Conservation (phyloP, 148 eudicot species). For the Rhododendron ferrugineum region DNA sequence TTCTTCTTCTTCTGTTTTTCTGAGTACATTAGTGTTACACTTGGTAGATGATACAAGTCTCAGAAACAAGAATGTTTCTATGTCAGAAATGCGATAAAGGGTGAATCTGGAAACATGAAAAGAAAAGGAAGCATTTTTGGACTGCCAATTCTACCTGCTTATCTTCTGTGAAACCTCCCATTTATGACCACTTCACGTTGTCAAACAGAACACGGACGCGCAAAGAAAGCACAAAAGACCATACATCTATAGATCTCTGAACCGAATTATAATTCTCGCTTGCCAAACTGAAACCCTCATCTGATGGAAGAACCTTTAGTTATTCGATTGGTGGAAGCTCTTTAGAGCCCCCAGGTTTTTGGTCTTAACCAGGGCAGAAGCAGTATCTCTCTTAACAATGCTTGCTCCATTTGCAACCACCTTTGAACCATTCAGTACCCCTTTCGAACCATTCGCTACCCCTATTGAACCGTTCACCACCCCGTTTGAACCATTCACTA, state of each 20-base stretch:
- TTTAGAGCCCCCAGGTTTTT: slow-evolving; percentile 20
- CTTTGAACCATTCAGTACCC: slow-evolving; percentile 48
- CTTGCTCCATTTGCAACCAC: slow-evolving; percentile 45
- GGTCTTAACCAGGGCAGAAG: slow-evolving; percentile 34
- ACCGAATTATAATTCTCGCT: slow-evolving; percentile 72
- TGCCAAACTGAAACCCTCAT: slow-evolving; percentile 95
- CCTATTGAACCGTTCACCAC: slow-evolving; percentile 38
- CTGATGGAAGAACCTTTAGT: slow-evolving; percentile 69
- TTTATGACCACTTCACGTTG: slow-evolving; percentile 84
- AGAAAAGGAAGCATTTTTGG: neutral
- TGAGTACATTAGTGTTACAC: slow-evolving; percentile 19
- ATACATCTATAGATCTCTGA: slow-evolving; percentile 80
- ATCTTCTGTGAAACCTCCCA: slow-evolving; percentile 78
- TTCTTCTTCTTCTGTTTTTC: slow-evolving; percentile 56
- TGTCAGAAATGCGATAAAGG: neutral
- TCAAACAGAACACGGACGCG: slow-evolving; percentile 88
- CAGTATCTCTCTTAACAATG: slow-evolving; percentile 44
- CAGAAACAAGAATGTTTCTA: neutral
- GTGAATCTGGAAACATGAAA: slow-evolving; percentile 1
- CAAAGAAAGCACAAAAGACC: slow-evolving; percentile 87
- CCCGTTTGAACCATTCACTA: slow-evolving; percentile 44
- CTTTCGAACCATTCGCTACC: slow-evolving; percentile 38
- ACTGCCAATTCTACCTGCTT: slow-evolving; percentile 50
- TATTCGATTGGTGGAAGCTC: slow-evolving; percentile 81
- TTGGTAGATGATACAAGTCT: neutral